Evolutionary conservation across 768 basidiomycete species (phyloP).

Genomic region (Fistulinella prunicolor): DNA sequence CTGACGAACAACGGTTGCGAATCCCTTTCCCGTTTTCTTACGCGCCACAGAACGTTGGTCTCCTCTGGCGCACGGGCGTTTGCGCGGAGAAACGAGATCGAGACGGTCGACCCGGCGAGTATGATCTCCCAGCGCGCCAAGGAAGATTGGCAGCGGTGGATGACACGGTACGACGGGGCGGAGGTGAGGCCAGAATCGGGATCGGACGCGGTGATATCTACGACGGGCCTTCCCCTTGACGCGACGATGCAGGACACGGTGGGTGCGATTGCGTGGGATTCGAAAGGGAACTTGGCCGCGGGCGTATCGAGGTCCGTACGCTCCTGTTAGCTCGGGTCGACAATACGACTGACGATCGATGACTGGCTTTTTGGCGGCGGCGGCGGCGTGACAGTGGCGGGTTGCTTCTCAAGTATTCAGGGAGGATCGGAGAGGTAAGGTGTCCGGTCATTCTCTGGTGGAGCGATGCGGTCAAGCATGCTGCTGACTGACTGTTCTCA

Average conservation of each 20-base stretch:
- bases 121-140: constrained; percentile 50
- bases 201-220: constrained; percentile 5
- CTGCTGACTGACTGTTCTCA: constrained; percentile 1
- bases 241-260: constrained; percentile 68
- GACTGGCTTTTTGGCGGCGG: too few species aligned
- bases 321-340: too few species aligned
- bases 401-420: constrained; percentile 70
- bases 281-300: constrained; percentile 49
- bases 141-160: constrained; percentile 64
- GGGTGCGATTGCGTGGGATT: constrained; percentile 64
- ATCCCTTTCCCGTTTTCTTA: too few species aligned
- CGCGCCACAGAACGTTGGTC: constrained; percentile 50
- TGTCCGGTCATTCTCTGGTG: not conserved
- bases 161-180: constrained; percentile 33
- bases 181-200: too few species aligned
- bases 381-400: constrained; percentile 57
- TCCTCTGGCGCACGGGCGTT: constrained; percentile 59
- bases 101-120: constrained; percentile 39
- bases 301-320: constrained; percentile 66
- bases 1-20: too few species aligned
- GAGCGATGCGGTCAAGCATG: not conserved
- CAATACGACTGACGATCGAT: not conserved
- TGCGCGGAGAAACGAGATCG: constrained; percentile 35
- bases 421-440: constrained; percentile 71
- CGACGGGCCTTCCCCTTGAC: constrained; percentile 21